phyloP scores from a whole-genome alignment of 805 yeast genomes.

The Wickerhamiella azymoides region DNA sequence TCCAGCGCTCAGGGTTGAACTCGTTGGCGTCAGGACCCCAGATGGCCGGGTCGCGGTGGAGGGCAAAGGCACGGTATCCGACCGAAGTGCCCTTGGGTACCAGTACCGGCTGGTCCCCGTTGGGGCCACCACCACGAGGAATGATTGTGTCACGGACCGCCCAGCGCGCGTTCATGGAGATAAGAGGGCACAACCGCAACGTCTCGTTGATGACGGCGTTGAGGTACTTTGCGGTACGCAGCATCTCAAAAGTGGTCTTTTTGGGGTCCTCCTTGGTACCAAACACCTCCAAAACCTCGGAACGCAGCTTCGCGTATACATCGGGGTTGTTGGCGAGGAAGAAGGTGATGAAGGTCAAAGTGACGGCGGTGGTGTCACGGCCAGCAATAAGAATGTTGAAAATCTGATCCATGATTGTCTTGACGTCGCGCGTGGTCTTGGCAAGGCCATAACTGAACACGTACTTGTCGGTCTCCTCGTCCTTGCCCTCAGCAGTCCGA shows the following conservation, averaged over 20 bases:
- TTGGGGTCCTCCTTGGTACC: conserved; percentile 18
- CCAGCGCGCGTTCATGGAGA: conserved; percentile 31
- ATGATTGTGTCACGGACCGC: conserved; percentile 31
- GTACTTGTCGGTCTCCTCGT: conserved; percentile 25
- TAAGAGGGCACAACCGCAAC: conserved; percentile 33
- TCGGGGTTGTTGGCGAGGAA: conserved; percentile 30
- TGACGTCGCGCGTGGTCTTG: conserved; percentile 31
- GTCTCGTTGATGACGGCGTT: conserved; percentile 31
- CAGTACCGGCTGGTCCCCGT: conserved; percentile 25
- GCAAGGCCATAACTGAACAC: conserved; percentile 32
- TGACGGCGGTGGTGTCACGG: conserved; percentile 35
- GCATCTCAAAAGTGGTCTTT: conserved; percentile 27
- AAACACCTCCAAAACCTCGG: conserved; percentile 14
- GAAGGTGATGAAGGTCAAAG: conserved; percentile 29
- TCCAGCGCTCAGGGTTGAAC: conserved; percentile 33
- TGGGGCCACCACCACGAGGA: conserved; percentile 34
- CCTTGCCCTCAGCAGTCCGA: conserved; percentile 15
- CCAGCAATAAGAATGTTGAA: conserved; percentile 34
- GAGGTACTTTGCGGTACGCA: conserved; percentile 33
- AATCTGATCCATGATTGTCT: conserved; percentile 31
- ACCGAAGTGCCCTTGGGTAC: conserved; percentile 28
- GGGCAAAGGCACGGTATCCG: conserved; percentile 26
- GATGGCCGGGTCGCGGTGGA: conserved; percentile 27
- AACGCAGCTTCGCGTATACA: conserved; percentile 25
- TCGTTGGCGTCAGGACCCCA: conserved; percentile 30